Evolutionary conservation across 208 protist genomes (phyloP).

Genomic region (Acanthamoeba culbertsoni): DNA sequence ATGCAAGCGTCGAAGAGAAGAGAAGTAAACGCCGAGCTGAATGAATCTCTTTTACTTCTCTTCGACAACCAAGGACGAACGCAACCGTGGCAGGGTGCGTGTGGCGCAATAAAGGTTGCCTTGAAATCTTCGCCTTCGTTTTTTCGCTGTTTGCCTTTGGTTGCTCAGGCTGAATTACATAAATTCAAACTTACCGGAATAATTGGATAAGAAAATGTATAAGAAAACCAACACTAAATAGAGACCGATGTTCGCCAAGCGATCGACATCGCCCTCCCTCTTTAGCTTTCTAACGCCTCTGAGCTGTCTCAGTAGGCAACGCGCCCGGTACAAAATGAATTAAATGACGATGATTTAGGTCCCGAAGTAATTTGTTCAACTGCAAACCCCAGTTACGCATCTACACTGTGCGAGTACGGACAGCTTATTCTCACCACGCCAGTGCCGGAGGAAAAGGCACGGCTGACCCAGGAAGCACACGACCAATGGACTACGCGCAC

Average conservation of each 20-base stretch:
- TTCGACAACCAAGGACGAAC: too few species aligned
- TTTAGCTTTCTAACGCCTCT: too few species aligned
- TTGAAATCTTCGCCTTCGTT: not conserved
- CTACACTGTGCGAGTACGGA: slow-evolving; percentile 14
- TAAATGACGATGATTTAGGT: too few species aligned
- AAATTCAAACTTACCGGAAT: not conserved
- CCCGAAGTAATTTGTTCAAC: too few species aligned
- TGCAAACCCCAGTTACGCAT: too few species aligned
- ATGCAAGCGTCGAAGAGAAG: too few species aligned
- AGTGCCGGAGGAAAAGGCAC: not conserved
- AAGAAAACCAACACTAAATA: too few species aligned
- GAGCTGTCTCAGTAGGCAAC: too few species aligned
- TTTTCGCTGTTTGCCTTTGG: not conserved
- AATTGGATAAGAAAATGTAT: too few species aligned
- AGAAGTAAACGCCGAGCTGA: not conserved
- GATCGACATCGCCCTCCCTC: too few species aligned
- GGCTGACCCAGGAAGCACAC: not conserved
- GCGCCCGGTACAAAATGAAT: too few species aligned
- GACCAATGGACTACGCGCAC: not conserved
- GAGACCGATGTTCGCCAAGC: too few species aligned
- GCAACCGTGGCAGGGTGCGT: not conserved
- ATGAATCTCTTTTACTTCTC: not conserved
- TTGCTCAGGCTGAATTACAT: not conserved
- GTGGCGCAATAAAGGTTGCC: not conserved
- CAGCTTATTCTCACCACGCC: not conserved